phyloP scores from a whole-genome alignment of 176 grass and related monocot species.

The Triticum monococcum region DNA sequence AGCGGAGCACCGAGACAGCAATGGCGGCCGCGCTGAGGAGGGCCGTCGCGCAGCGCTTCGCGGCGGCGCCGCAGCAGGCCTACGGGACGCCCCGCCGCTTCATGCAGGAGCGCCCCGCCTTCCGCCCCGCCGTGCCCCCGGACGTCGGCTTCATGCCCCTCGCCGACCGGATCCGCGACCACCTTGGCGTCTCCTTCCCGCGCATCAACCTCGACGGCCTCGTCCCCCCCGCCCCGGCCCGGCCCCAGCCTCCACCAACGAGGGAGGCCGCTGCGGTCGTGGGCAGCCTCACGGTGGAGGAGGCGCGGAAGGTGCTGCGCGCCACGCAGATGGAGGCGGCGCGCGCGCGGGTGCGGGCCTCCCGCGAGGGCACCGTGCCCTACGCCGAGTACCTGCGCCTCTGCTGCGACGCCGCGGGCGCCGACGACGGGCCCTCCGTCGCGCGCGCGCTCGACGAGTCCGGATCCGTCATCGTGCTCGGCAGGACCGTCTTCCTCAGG shows the following conservation, averaged over 20 bases:
- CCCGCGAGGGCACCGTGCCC: slow-evolving; percentile 47
- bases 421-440: slow-evolving; percentile 47
- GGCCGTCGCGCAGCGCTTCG: slow-evolving; percentile 49
- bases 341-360: slow-evolving; percentile 49
- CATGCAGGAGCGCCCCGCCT: slow-evolving; percentile 70
- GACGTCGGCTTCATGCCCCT: slow-evolving; percentile 49
- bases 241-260: background rate
- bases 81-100: slow-evolving; percentile 53
- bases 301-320: slow-evolving; percentile 75
- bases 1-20: background rate
- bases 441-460: slow-evolving; percentile 86
- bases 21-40: slow-evolving; percentile 78
- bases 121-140: slow-evolving; percentile 59
- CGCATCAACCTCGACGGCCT: slow-evolving; percentile 82
- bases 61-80: slow-evolving; percentile 14
- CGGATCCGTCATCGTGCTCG: slow-evolving; percentile 82
- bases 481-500: slow-evolving; percentile 79
- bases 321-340: slow-evolving; percentile 69
- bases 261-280: background rate
- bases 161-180: slow-evolving; percentile 71
- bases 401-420: slow-evolving; percentile 69
- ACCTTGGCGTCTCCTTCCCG: slow-evolving; percentile 49
- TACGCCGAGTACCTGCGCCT: slow-evolving; percentile 59
- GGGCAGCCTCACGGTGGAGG: slow-evolving; percentile 58
- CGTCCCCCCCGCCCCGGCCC: slow-evolving; percentile 44